A percentile compares a stretch with the other conserved stretches of the same genome.
phyloP scores from a whole-genome alignment of 768 basidiomycete genomes.

The Sistotremastrum niveocremeum region DNA sequence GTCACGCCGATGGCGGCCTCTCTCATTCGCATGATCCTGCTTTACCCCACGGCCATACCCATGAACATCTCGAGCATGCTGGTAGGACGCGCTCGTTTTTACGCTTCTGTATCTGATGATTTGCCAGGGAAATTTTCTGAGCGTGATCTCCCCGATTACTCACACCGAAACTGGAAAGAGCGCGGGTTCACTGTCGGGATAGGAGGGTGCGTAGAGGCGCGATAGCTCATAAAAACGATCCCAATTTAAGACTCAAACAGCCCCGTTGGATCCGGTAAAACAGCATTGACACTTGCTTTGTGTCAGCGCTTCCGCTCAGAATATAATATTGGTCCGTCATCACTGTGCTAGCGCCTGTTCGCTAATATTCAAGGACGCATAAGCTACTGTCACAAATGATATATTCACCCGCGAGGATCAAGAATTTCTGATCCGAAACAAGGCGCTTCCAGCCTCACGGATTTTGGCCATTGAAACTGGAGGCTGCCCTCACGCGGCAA shows the following conservation, averaged over 20 bases:
- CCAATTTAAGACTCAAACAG: slow-evolving; percentile 26
- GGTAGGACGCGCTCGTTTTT: slow-evolving; percentile 30
- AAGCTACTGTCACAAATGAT: slow-evolving; percentile 97
- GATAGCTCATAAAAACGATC: background rate
- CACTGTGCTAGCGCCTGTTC: background rate
- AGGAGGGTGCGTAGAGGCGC: slow-evolving; percentile 56
- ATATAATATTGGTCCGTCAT: slow-evolving; percentile 75
- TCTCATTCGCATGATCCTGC: slow-evolving; percentile 40
- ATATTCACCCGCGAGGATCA: slow-evolving; percentile 98
- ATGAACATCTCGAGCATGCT: slow-evolving; percentile 83
- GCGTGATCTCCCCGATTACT: slow-evolving; percentile 84
- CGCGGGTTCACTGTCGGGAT: slow-evolving; percentile 97
- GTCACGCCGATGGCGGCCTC: slow-evolving; percentile 37
- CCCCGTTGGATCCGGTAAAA: slow-evolving; percentile 97
- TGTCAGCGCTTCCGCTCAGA: slow-evolving; percentile 68
- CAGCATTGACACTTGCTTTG: slow-evolving; percentile 81
- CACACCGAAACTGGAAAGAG: slow-evolving; percentile 73
- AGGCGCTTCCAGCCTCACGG: slow-evolving; percentile 69
- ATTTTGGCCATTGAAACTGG: slow-evolving; percentile 97
- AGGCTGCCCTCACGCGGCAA: slow-evolving; percentile 96
- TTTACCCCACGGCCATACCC: slow-evolving; percentile 76
- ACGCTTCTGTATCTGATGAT: background rate
- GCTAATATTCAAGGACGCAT: slow-evolving; percentile 3
- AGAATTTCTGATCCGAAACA: slow-evolving; percentile 90
- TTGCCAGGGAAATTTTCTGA: slow-evolving; percentile 76